Conservation (phyloP, 2,329 filamentous ascomycete species). For the Cercospora canescens region DNA sequence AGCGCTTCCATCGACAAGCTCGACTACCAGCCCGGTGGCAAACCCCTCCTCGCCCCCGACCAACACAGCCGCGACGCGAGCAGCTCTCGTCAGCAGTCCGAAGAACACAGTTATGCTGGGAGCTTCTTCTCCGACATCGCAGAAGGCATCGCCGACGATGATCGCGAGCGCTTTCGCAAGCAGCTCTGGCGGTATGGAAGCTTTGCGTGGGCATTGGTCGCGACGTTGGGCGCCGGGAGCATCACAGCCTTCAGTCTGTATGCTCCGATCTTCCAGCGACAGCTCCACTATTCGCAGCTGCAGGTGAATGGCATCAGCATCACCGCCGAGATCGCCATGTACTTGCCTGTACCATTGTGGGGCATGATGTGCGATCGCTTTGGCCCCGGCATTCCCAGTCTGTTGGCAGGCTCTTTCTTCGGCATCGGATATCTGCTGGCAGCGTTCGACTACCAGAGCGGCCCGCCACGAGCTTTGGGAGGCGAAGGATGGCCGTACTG, state of each 20-base stretch:
- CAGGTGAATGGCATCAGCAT: slow-evolving; percentile 91
- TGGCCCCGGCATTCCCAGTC: slow-evolving; percentile 74
- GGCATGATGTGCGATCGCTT: slow-evolving; percentile 91
- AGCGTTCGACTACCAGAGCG: slow-evolving; percentile 70
- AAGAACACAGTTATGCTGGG: slow-evolving; percentile 49
- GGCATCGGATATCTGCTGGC: slow-evolving; percentile 80
- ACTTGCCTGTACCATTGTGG: slow-evolving; percentile 85
- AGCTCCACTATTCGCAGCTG: slow-evolving; percentile 83
- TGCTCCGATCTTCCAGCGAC: slow-evolving; percentile 83
- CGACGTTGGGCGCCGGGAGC: slow-evolving; percentile 79
- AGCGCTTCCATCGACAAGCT: slow-evolving; percentile 49
- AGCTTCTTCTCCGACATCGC: slow-evolving; percentile 62
- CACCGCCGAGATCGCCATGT: slow-evolving; percentile 82
- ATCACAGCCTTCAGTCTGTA: slow-evolving; percentile 95
- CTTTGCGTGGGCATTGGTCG: slow-evolving; percentile 62
- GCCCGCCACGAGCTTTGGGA: slow-evolving; percentile 53
- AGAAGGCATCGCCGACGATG: slow-evolving; percentile 59
- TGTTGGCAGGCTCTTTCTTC: slow-evolving; percentile 72
- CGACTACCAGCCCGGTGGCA: slow-evolving; percentile 46
- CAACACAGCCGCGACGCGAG: slow-evolving; percentile 31
- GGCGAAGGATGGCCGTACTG: slow-evolving; percentile 69
- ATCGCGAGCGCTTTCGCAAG: slow-evolving; percentile 55
- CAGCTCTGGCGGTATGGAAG: slow-evolving; percentile 55
- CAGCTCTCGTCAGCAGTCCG: slow-evolving; percentile 30
- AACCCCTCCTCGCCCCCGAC: slow-evolving; percentile 43